Base-by-base conservation (phyloP, 1,284 basidiomycete genomes). In the Amylostereum chailletii region DNA sequence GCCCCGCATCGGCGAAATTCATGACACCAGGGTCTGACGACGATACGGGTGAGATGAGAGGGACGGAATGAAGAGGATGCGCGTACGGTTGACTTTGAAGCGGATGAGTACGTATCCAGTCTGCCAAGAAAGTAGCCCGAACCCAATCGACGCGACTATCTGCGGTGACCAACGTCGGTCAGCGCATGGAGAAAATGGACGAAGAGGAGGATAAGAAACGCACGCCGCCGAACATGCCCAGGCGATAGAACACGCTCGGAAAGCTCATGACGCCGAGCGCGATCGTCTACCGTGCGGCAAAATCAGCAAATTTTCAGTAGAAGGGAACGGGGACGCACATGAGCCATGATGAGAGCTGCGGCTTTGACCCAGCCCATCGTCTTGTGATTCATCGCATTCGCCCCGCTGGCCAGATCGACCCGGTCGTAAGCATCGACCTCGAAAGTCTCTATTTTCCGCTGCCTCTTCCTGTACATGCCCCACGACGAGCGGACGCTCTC, bases 321-420 rank as follows among this genome's bases (percentile, higher is more conserved):
- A 32, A 26, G 29, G 27, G 11, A n/a, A 46, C 30, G 26, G 30
- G 7, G 11, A 41, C 39, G 31, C 30, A 47, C 46, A 37, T 48
- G 41, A 2, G 47, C 47, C 47, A 48, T 48, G 42, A 48, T 48
- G 5, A 48, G 41, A 6, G 47, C 47, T 19, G 41, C 47, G 31
- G 47, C 47, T 42, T 48, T 48, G 47, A 48, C 37, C 47, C 47
- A 48, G 9, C 47, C 47, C 47, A 48, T 48, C 11, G 7, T 48
- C n/a, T 30, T 5, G 34, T 48, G 44, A 9, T 44, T 37, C 27
- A 48, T 48, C 19, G 19, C 19, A 19, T 19, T 19, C 19, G 19
- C 19, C 19, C 19, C 19, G 19, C 19, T 19, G 19, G 19, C 19
- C 19, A 19, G 19, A 19, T 19, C 19, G 19, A 19, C 19, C 19